Percentiles rank a stretch among this genome's conserved stretches.
Conservation (phyloP, 2,329 filamentous ascomycete genomes). For the Fusarium xylarioides region DNA sequence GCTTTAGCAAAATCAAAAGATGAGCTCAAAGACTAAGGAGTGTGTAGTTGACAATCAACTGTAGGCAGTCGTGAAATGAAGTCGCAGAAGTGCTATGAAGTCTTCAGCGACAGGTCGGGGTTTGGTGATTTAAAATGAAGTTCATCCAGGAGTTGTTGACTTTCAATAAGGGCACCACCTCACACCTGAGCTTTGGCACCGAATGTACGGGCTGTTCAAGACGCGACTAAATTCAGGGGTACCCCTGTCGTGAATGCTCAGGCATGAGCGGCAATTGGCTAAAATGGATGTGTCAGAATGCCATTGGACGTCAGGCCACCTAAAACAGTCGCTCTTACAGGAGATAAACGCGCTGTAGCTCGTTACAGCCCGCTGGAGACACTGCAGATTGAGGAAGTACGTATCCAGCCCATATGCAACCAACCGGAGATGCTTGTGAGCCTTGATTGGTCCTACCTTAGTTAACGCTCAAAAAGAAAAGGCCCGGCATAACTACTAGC, state of each 20-base stretch:
- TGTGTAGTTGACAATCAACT: conserved; percentile 25
- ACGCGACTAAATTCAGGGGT: conserved; percentile 41
- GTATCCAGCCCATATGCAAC: not conserved
- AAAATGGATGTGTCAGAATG: conserved; percentile 44
- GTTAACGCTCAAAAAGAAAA: not conserved
- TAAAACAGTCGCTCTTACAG: conserved; percentile 13
- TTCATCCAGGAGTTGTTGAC: conserved; percentile 43
- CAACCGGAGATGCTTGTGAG: not conserved
- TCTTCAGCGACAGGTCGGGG: conserved; percentile 18
- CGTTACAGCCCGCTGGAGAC: conserved; percentile 12
- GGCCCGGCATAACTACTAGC: conserved; percentile 13
- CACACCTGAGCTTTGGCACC: conserved; percentile 22
- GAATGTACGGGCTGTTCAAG: conserved; percentile 31
- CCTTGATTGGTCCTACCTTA: conserved; percentile 21
- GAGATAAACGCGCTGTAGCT: conserved; percentile 11
- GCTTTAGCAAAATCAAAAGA: conserved; percentile 25
- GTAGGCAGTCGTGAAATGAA: conserved; percentile 7
- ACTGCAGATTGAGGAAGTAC: conserved; percentile 23
- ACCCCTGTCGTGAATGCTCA: conserved; percentile 46
- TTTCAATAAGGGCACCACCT: conserved; percentile 32
- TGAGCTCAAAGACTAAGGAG: conserved; percentile 33
- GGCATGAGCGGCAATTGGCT: conserved; percentile 26
- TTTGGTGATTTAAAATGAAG: conserved; percentile 37
- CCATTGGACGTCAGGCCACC: not conserved
- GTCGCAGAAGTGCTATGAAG: conserved; percentile 26